These are phyloP conservation scores for Corymbia calophylla DNA, from an alignment of 441 rosid species.

Conservation along the genomic window DNA sequence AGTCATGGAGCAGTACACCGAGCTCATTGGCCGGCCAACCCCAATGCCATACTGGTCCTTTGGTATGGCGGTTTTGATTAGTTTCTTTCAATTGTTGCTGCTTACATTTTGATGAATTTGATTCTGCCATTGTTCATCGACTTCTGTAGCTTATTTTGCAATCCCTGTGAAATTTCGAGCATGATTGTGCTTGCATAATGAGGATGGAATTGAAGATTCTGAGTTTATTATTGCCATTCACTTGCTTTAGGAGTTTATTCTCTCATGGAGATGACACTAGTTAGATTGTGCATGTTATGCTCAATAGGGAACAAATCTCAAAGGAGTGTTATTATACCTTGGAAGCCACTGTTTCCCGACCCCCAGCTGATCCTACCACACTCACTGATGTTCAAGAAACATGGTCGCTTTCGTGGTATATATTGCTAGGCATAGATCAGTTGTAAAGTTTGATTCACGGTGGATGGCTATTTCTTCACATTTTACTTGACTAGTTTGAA, in stretches of 20 bases:
- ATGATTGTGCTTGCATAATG: background rate
- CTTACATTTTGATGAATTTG: background rate
- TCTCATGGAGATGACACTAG: background rate
- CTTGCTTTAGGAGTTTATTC: background rate
- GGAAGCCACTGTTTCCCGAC: background rate
- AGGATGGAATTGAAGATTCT: background rate
- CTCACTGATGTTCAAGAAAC: background rate
- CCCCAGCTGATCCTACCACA: background rate
- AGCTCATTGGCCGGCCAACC: conserved; percentile 64
- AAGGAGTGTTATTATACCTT: background rate
- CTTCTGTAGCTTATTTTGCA: background rate
- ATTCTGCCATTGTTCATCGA: background rate
- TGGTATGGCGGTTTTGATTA: conserved; percentile 16
- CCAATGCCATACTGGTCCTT: conserved; percentile 90
- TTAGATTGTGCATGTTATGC: background rate
- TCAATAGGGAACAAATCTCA: background rate
- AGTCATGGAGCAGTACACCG: conserved; percentile 66
- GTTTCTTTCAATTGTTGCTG: background rate
- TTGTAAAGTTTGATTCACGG: background rate
- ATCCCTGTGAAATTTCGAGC: background rate
- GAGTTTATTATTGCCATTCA: background rate
- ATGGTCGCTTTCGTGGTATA: background rate
- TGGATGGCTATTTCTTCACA: background rate
- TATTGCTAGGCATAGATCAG: background rate
- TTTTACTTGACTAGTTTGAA: background rate